These are phyloP conservation scores for Taphrina wiesneri DNA, from an alignment of 1,139 yeast species.

Conservation along the genomic window DNA sequence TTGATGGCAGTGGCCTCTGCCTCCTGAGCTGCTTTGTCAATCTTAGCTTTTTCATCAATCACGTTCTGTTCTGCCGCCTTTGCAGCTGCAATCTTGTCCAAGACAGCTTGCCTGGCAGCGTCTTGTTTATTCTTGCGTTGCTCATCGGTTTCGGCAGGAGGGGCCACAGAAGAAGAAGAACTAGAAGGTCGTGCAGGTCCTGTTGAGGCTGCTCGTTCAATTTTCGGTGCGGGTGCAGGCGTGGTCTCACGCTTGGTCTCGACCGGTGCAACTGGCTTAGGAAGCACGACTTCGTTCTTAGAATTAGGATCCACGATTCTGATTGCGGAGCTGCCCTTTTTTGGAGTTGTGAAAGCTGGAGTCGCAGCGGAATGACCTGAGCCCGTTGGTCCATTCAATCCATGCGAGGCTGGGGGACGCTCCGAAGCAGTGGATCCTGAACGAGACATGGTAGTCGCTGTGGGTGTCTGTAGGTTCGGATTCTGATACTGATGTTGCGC, in stretches of 20 bases:
- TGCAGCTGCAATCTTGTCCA: conserved; percentile 21
- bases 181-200: conserved; percentile 9
- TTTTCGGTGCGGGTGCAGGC: conserved; percentile 7
- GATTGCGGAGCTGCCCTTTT: conserved; percentile 40
- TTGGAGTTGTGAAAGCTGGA: conserved; percentile 29
- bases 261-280: conserved; percentile 39
- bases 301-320: conserved; percentile 41
- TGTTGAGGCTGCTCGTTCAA: conserved; percentile 8
- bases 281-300: conserved; percentile 41
- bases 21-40: conserved; percentile 37
- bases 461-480: conserved; percentile 14
- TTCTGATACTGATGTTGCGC: conserved; percentile 26
- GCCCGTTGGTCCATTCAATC: neutral
- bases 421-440: conserved; percentile 22
- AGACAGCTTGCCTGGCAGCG: conserved; percentile 22
- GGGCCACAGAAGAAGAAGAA: neutral
- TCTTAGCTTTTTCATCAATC: conserved; percentile 1
- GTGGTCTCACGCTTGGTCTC: conserved; percentile 5
- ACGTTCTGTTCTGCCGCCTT: conserved; percentile 16
- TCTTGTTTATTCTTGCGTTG: conserved; percentile 27
- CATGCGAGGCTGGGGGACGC: neutral
- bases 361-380: conserved; percentile 2
- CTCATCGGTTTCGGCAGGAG: conserved; percentile 16
- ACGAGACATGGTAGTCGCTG: conserved; percentile 7
- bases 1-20: conserved; percentile 40